These are phyloP conservation scores for Calonectria honghensis DNA, from an alignment of 2,329 filamentous ascomycete species.

Conservation along the genomic window DNA sequence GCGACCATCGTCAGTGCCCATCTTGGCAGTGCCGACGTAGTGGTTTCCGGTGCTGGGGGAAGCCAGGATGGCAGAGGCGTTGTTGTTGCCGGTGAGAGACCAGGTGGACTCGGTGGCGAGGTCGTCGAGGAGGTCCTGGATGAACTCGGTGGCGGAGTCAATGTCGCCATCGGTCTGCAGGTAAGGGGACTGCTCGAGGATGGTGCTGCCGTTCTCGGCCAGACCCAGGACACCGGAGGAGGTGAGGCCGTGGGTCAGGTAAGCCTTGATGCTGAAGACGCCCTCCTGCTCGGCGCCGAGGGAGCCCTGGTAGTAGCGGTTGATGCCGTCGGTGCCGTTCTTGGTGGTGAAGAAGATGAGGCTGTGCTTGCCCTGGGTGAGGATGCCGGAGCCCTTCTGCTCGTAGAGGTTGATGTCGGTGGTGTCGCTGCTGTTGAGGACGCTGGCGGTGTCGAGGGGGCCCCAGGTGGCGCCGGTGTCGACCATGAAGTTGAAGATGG, in stretches of 20 bases:
- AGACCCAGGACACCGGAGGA: slow-evolving; percentile 79
- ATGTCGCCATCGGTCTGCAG: slow-evolving; percentile 75
- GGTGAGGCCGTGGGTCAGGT: slow-evolving; percentile 77
- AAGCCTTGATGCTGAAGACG: slow-evolving; percentile 72
- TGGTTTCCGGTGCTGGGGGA: slow-evolving; percentile 64
- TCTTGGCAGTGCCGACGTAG: slow-evolving; percentile 75
- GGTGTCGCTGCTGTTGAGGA: slow-evolving; percentile 66
- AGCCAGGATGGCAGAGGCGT: slow-evolving; percentile 54
- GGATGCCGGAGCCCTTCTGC: slow-evolving; percentile 72
- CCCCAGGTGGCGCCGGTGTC: slow-evolving; percentile 47
- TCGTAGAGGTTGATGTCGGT: slow-evolving; percentile 79
- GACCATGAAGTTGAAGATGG: slow-evolving; percentile 60
- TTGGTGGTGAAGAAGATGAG: slow-evolving; percentile 75
- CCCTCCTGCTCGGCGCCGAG: slow-evolving; percentile 77
- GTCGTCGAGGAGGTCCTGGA: slow-evolving; percentile 75
- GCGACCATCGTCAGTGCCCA: slow-evolving; percentile 74
- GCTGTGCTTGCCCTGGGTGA: slow-evolving; percentile 78
- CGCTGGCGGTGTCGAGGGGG: slow-evolving; percentile 64
- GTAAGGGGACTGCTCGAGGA: slow-evolving; percentile 76
- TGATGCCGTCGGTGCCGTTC: slow-evolving; percentile 73
- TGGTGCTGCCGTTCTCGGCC: slow-evolving; percentile 72
- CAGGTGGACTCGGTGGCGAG: slow-evolving; percentile 61
- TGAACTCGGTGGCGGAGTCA: slow-evolving; percentile 77
- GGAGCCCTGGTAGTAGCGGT: slow-evolving; percentile 80
- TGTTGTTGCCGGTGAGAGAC: slow-evolving; percentile 36